Evolutionary conservation across 1,284 basidiomycete genomes (phyloP).

Genomic region (Austroboletus niveus): DNA sequence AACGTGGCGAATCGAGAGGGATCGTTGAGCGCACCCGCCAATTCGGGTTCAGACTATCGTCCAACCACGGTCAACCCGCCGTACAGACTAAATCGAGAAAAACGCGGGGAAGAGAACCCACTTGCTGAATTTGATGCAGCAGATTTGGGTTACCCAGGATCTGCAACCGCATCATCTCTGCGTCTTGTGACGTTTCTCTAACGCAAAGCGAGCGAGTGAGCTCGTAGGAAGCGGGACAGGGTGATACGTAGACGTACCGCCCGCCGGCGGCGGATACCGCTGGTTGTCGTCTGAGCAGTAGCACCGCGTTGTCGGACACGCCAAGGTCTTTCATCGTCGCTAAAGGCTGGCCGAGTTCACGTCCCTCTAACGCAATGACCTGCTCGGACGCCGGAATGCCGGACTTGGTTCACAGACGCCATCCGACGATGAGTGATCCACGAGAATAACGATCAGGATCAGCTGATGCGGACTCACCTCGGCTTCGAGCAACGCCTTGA

Average conservation of each 20-base stretch:
- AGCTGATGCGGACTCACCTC: slow-evolving; percentile 58
- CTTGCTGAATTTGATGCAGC: slow-evolving; percentile 74
- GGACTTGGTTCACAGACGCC: slow-evolving; percentile 43
- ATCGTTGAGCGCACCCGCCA: slow-evolving; percentile 71
- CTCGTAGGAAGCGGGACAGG: not conserved
- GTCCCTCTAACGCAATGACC: slow-evolving; percentile 62
- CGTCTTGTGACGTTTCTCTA: slow-evolving; percentile 70
- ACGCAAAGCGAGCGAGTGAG: not conserved
- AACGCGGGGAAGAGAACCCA: slow-evolving; percentile 30
- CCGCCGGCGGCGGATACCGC: slow-evolving; percentile 48
- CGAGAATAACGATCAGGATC: not conserved
- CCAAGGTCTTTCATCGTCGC: slow-evolving; percentile 66
- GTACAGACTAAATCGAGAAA: not conserved
- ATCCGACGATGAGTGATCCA: slow-evolving; percentile 1
- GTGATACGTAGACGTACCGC: slow-evolving; percentile 43
- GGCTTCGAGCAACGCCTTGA: slow-evolving; percentile 86
- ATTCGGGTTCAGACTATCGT: slow-evolving; percentile 78
- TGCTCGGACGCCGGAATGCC: slow-evolving; percentile 70
- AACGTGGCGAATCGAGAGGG: slow-evolving; percentile 75
- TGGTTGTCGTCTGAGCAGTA: slow-evolving; percentile 64
- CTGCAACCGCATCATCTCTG: slow-evolving; percentile 89
- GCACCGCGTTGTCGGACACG: slow-evolving; percentile 60
- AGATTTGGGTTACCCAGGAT: slow-evolving; percentile 80
- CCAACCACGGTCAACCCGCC: not conserved
- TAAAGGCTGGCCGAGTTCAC: slow-evolving; percentile 61